Evolutionary conservation across 306 rosid species (phyloP).

Genomic region (Casuarina glauca): DNA sequence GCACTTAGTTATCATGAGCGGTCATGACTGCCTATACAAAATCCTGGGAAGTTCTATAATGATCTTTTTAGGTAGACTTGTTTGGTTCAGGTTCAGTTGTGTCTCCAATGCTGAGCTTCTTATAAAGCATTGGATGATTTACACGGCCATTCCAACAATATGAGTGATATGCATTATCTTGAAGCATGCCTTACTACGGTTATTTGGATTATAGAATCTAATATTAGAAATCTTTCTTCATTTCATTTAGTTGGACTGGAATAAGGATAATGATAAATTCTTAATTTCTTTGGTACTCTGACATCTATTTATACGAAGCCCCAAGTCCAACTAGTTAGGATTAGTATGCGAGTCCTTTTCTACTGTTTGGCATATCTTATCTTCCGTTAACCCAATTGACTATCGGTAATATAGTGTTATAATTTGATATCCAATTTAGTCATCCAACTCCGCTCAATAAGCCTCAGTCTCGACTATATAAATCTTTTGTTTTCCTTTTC

Average conservation of each 20-base stretch:
- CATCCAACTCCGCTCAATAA: neutral
- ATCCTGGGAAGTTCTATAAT: neutral
- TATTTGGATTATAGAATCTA: slow-evolving; percentile 2
- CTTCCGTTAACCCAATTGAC: neutral
- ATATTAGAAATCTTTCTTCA: neutral
- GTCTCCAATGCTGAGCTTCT: neutral
- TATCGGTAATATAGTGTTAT: neutral
- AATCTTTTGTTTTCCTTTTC: neutral
- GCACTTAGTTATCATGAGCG: neutral
- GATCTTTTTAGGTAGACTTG: neutral
- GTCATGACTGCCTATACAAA: neutral
- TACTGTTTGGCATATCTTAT: neutral
- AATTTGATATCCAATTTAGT: neutral
- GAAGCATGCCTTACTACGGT: neutral
- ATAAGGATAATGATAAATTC: neutral
- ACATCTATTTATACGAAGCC: neutral
- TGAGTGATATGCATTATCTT: slow-evolving; percentile 4
- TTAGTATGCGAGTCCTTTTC: neutral
- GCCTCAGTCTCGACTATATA: neutral
- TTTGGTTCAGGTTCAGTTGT: neutral
- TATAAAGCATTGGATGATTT: neutral
- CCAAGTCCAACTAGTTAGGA: neutral
- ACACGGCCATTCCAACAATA: neutral
- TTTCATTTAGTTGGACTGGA: slow-evolving; percentile 11
- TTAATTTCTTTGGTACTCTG: slow-evolving; percentile 1